Evolutionary conservation across 768 basidiomycete genomes (phyloP).

Genomic region (Mycena epipterygia): DNA sequence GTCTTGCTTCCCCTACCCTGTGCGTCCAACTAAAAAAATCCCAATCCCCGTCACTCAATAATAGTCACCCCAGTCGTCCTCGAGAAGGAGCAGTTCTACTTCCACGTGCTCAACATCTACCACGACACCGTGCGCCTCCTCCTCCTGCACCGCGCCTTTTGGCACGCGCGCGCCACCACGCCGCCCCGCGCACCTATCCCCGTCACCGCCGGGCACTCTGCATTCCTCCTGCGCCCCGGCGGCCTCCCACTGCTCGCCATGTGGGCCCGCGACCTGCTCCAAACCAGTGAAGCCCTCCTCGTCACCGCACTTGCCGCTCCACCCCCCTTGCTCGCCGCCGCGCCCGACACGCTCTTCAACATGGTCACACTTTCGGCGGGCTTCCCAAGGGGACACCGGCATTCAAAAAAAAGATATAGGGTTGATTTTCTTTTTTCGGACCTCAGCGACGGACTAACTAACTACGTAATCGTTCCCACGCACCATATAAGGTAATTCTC

Average conservation of each 20-base stretch:
- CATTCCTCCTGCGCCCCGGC: slow-evolving; percentile 9
- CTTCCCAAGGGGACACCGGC: neutral
- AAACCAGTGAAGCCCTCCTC: slow-evolving; percentile 19
- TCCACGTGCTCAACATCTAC: slow-evolving; percentile 10
- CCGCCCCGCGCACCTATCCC: no score
- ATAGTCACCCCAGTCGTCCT: slow-evolving; percentile 9
- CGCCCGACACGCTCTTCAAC: neutral
- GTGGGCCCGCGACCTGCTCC: slow-evolving; percentile 20
- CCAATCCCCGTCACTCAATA: neutral
- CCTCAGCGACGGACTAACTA: no score
- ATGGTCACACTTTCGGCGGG: neutral
- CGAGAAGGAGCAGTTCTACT: slow-evolving; percentile 11
- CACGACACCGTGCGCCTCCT: slow-evolving; percentile 8
- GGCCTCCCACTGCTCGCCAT: neutral
- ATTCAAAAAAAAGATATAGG: no score
- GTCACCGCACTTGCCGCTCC: slow-evolving; percentile 10
- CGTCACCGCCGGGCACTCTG: no score
- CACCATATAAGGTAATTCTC: no score
- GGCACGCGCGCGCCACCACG: neutral
- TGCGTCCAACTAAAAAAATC: neutral
- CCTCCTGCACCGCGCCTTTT: slow-evolving; percentile 14
- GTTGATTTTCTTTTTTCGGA: no score
- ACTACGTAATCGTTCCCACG: no score
- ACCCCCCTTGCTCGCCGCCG: no score
- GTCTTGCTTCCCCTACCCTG: slow-evolving; percentile 9